Conservation (phyloP, 2,329 filamentous ascomycete genomes). For the Ceratocystis ficicola region DNA sequence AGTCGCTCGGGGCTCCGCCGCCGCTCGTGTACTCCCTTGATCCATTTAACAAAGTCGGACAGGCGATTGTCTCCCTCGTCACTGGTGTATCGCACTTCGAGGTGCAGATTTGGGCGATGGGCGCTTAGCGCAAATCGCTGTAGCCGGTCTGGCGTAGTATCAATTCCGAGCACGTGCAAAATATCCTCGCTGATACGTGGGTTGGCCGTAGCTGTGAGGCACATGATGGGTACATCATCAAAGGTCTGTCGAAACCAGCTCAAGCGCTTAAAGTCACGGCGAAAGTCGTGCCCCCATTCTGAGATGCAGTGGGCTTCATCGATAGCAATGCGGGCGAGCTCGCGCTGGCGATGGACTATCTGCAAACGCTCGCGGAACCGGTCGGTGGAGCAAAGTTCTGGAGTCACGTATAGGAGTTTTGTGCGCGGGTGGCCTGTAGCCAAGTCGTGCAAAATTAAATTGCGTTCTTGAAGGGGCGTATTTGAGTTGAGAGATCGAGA, state of each 20-base stretch:
- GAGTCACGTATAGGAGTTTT: slow-evolving; percentile 82
- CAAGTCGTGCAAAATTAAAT: slow-evolving; percentile 64
- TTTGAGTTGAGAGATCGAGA: slow-evolving; percentile 82
- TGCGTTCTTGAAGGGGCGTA: slow-evolving; percentile 52
- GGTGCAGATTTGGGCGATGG: slow-evolving; percentile 72
- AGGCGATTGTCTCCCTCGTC: slow-evolving; percentile 63
- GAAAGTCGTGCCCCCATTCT: slow-evolving; percentile 96
- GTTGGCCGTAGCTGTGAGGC: slow-evolving; percentile 84
- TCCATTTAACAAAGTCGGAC: slow-evolving; percentile 62
- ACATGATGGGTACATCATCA: slow-evolving; percentile 79
- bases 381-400: slow-evolving; percentile 69
- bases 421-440: slow-evolving; percentile 76
- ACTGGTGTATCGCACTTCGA: slow-evolving; percentile 73
- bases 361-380: slow-evolving; percentile 63
- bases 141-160: slow-evolving; percentile 45
- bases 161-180: slow-evolving; percentile 58
- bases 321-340: slow-evolving; percentile 77
- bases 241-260: slow-evolving; percentile 75
- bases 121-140: slow-evolving; percentile 74
- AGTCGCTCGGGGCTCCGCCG: slow-evolving; percentile 48
- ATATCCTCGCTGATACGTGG: slow-evolving; percentile 70
- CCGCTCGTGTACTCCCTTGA: slow-evolving; percentile 58
- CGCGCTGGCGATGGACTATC: slow-evolving; percentile 63
- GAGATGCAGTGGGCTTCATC: slow-evolving; percentile 96
- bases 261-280: slow-evolving; percentile 78